phyloP scores from a whole-genome alignment of 352 stramenopile species.

The Phytophthora litchii region DNA sequence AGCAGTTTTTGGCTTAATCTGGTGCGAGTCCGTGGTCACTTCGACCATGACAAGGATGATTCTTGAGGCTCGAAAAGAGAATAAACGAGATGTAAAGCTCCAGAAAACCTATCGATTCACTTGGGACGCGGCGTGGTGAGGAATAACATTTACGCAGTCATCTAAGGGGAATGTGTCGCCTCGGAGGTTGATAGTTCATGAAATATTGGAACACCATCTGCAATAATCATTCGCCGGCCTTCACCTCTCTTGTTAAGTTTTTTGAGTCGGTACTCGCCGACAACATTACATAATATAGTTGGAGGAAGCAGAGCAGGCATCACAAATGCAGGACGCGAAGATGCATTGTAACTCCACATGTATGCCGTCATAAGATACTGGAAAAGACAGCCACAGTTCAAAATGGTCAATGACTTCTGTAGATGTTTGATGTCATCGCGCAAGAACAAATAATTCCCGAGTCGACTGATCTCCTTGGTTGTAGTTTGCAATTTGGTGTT shows the following conservation, averaged over 20 bases:
- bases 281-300: constrained; percentile 7
- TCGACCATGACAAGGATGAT: neutral
- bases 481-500: neutral
- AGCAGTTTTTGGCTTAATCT: constrained; percentile 29
- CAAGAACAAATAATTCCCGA: constrained; percentile 4
- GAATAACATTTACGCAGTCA: neutral
- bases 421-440: constrained; percentile 7
- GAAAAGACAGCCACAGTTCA: constrained; percentile 8
- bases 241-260: constrained; percentile 3
- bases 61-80: neutral
- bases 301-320: constrained; percentile 4
- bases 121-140: constrained; percentile 19
- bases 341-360: constrained; percentile 11
- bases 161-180: neutral
- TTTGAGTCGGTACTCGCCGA: constrained; percentile 4
- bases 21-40: neutral
- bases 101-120: neutral
- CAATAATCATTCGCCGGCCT: constrained; percentile 2
- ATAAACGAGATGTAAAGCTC: neutral
- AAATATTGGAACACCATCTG: constrained; percentile 12
- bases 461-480: constrained; percentile 1
- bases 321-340: constrained; percentile 6
- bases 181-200: constrained; percentile 1
- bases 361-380: constrained; percentile 14
- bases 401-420: constrained; percentile 1